These are phyloP conservation scores for Fraxinus albicans DNA, from an alignment of 305 asterid genomes.

Conservation along the genomic window DNA sequence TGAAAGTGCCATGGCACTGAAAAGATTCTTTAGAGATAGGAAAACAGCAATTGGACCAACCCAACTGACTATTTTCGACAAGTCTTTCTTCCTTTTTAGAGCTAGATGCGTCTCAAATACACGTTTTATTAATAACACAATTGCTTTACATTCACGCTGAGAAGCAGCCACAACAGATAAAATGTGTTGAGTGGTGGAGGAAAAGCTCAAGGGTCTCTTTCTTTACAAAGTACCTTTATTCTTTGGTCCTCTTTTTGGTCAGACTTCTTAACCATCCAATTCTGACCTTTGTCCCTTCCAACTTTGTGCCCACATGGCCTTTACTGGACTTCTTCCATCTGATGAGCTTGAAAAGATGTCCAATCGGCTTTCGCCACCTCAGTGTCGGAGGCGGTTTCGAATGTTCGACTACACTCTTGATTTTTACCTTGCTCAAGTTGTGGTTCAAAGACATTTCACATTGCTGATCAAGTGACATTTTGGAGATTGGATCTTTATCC, in stretches of 20 bases:
- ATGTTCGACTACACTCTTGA: slow-evolving; percentile 54
- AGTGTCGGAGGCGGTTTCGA: slow-evolving; percentile 43
- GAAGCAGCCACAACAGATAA: slow-evolving; percentile 7
- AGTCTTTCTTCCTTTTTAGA: not conserved
- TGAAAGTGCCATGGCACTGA: not conserved
- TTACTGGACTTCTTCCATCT: slow-evolving; percentile 61
- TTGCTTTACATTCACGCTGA: slow-evolving; percentile 22
- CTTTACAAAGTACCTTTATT: slow-evolving; percentile 31
- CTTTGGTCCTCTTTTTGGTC: slow-evolving; percentile 60
- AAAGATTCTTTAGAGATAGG: not conserved
- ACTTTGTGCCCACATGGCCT: slow-evolving; percentile 53
- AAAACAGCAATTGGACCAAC: not conserved
- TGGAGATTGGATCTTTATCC: slow-evolving; percentile 56
- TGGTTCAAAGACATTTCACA: not conserved
- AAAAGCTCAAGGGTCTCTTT: slow-evolving; percentile 16
- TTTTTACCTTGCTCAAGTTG: slow-evolving; percentile 1
- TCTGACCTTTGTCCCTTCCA: slow-evolving; percentile 54
- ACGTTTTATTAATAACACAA: not conserved
- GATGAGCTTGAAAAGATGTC: slow-evolving; percentile 65
- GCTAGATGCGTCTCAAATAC: not conserved
- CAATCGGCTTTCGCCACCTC: slow-evolving; percentile 80
- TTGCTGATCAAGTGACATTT: not conserved
- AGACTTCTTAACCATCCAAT: slow-evolving; percentile 69
- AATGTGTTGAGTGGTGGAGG: slow-evolving; percentile 20
- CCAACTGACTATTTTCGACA: not conserved